Evolutionary conservation across 2,329 filamentous ascomycete genomes (phyloP).

Genomic region (Ceratocystis huliohia): DNA sequence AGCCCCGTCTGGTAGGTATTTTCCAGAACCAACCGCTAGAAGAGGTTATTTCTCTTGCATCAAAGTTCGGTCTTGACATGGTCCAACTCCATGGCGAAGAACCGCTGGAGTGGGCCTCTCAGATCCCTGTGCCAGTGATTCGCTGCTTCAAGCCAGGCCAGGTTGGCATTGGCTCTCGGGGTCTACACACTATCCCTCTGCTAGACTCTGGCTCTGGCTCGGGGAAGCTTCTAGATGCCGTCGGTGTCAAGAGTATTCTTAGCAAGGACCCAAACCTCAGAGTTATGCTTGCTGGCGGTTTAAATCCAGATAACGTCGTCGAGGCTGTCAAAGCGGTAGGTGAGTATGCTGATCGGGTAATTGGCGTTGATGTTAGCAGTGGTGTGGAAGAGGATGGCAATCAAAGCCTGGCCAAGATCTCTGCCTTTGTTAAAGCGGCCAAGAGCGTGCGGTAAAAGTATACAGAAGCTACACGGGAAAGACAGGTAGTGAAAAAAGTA

Average conservation of each 20-base stretch:
- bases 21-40: slow-evolving; percentile 83
- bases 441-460: slow-evolving; percentile 43
- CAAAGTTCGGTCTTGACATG: slow-evolving; percentile 64
- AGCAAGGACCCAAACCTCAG: slow-evolving; percentile 55
- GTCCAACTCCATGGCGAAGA: slow-evolving; percentile 90
- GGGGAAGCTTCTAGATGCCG: slow-evolving; percentile 62
- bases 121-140: slow-evolving; percentile 88
- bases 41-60: slow-evolving; percentile 68
- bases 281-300: slow-evolving; percentile 72
- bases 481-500: not conserved
- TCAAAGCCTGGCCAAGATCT: slow-evolving; percentile 72
- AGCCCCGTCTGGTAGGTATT: slow-evolving; percentile 77
- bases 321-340: slow-evolving; percentile 52
- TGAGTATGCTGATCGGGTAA: slow-evolving; percentile 44
- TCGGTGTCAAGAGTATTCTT: slow-evolving; percentile 54
- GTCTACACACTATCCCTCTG: slow-evolving; percentile 71
- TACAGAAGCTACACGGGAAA: not conserved
- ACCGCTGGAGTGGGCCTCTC: slow-evolving; percentile 75
- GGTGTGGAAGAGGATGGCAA: slow-evolving; percentile 76
- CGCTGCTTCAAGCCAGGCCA: slow-evolving; percentile 69
- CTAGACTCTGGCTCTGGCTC: slow-evolving; percentile 80
- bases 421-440: slow-evolving; percentile 62
- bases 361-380: slow-evolving; percentile 86
- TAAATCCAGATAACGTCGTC: slow-evolving; percentile 67
- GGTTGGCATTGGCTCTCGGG: slow-evolving; percentile 56